Conservation (phyloP, 768 basidiomycete genomes). For the Podaxis sp. region DNA sequence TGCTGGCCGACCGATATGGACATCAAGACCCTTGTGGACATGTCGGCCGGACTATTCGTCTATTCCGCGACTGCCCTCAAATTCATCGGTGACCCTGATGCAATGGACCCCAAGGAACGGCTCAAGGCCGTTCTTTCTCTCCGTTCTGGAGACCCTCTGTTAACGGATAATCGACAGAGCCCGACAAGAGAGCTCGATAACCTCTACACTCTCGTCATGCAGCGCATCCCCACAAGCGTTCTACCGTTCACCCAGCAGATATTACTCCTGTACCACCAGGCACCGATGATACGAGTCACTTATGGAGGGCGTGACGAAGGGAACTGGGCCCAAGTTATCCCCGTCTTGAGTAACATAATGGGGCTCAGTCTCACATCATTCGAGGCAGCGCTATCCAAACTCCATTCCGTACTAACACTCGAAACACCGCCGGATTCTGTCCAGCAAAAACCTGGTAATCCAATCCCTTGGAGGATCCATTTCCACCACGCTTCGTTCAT, state of each 20-base stretch:
- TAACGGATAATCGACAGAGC: not conserved
- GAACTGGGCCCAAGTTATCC: not conserved
- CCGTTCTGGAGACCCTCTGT: not conserved
- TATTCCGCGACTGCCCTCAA: not conserved
- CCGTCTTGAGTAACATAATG: not conserved
- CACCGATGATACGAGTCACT: too few relatives aligned
- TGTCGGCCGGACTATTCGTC: not conserved
- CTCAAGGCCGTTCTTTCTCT: not conserved
- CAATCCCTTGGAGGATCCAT: not conserved
- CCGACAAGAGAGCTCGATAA: not conserved
- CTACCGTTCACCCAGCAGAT: not conserved
- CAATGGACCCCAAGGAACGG: not conserved
- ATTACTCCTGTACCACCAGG: not conserved
- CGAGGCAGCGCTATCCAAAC: not conserved
- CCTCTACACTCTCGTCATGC: conserved; percentile 3
- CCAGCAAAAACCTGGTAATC: not conserved
- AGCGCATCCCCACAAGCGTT: not conserved
- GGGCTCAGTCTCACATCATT: not conserved
- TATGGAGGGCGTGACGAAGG: not conserved
- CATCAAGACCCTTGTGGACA: not conserved
- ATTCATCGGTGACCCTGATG: conserved; percentile 1
- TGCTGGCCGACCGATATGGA: not conserved
- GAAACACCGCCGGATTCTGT: not conserved
- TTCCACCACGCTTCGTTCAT: conserved; percentile 1
- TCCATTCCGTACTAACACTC: not conserved